Base-by-base conservation (phyloP, 495 filamentous ascomycete genomes). In the Elasticomyces elasticus region DNA sequence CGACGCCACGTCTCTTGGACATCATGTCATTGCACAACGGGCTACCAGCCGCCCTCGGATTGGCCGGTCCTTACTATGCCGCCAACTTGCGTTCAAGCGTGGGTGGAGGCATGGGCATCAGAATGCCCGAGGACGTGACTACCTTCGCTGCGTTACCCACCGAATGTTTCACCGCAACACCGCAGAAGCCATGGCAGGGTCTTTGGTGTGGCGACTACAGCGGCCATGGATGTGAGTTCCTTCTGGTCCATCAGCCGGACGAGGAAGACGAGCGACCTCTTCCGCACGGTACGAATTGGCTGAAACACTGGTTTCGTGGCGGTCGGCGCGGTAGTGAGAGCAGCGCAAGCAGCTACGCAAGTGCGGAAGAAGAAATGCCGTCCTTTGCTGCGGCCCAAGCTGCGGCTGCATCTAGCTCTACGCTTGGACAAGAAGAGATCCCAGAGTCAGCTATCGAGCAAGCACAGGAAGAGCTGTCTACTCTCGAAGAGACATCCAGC, bases 121-220 rank as follows among this genome's bases (percentile, higher is more conserved):
- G 71, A 33, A 71, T 79, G 31, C 79, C 76, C n/a, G 83, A 89
- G 55, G 76, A 81, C 13, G 68, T 90, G 24, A 72, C 78, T 26
- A 94, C 86, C 0, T 95, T 81, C 58, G 76, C 84, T 13, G 89
- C 91, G 0, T 74, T 97, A 2, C 79, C 85, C 51, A 76, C 79
- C 13, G 72, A 68, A 4, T 64, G 81, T 22, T 95, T 92, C 63
- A 89, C 81, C 0, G 87, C 89, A 0, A 90, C 88, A 0, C 65
- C 67, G n/a, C 72, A 80, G 37, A 87, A 88, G 64, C 90, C 88
- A 0, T 94, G 78, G 63, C 82, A 86, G 56, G 91, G 91, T 0
- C 84, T 97, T 22, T 97, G 87, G 86, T 84, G 91, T 10, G 91
- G 91, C 4, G 89, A 95, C 63, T 95, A 94, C 62, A 82, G 80